phyloP scores from a whole-genome alignment of 805 yeast genomes.

The Candida schatavii region DNA sequence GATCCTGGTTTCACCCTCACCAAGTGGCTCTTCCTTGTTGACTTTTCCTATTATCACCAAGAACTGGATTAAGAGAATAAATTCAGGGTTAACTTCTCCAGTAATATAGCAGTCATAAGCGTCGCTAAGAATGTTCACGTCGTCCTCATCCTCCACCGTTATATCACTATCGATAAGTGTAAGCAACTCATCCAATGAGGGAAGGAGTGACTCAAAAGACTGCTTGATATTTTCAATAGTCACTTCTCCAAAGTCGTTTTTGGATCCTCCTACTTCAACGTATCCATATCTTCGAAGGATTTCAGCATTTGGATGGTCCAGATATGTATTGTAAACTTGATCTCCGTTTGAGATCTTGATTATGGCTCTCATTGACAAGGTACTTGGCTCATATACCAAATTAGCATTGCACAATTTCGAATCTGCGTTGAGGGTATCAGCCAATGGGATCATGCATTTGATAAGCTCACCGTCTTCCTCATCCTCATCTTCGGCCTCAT shows the following conservation, averaged over 20 bases:
- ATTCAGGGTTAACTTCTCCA: constrained; percentile 61
- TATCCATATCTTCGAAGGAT: constrained; percentile 88
- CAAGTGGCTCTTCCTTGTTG: constrained; percentile 13
- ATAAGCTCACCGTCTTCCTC: constrained; percentile 33
- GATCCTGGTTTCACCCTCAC: constrained; percentile 17
- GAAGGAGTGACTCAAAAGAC: constrained; percentile 27
- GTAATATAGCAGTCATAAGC: constrained; percentile 60
- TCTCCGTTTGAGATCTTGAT: constrained; percentile 58
- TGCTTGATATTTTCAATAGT: constrained; percentile 41
- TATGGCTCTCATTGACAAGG: constrained; percentile 69
- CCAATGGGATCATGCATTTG: constrained; percentile 91
- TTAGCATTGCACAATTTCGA: constrained; percentile 75
- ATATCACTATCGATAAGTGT: constrained; percentile 17
- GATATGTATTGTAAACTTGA: constrained; percentile 85
- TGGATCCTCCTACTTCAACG: constrained; percentile 71
- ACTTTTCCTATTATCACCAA: constrained; percentile 32
- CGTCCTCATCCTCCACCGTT: constrained; percentile 36
- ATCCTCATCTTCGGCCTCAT: constrained; percentile 17
- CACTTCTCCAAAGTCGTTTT: constrained; percentile 79
- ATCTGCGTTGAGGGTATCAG: constrained; percentile 88
- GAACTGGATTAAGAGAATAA: constrained; percentile 51
- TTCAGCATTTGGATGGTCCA: constrained; percentile 90
- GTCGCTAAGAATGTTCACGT: constrained; percentile 44
- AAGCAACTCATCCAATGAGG: constrained; percentile 35
- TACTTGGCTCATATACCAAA: constrained; percentile 47